Percentiles rank a stretch among this genome's conserved stretches.
Evolutionary conservation across 768 basidiomycete genomes (phyloP).

Genomic region (Tephrocybe rancida): DNA sequence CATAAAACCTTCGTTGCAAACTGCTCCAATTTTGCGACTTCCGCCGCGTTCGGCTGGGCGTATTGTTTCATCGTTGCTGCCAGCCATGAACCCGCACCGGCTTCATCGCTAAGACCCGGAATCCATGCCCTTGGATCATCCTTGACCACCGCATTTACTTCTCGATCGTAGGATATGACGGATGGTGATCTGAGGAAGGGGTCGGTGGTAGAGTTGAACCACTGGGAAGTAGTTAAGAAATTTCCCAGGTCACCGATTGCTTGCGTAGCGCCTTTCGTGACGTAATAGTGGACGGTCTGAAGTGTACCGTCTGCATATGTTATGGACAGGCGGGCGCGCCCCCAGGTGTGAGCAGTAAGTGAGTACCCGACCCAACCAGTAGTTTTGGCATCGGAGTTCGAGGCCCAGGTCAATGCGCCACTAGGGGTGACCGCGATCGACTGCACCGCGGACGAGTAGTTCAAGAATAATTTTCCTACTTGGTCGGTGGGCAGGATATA

Average conservation of each 20-base stretch:
- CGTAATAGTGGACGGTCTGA: conserved; percentile 56
- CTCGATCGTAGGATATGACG: conserved; percentile 55
- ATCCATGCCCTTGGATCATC: conserved; percentile 62
- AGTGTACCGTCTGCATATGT: conserved; percentile 52
- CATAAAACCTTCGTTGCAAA: conserved; percentile 48
- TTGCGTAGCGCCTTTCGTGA: conserved; percentile 47
- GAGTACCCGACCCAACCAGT: conserved; percentile 49
- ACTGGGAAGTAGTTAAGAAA: conserved; percentile 56
- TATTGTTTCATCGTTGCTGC: conserved; percentile 60
- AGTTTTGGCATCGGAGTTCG: conserved; percentile 44
- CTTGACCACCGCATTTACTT: conserved; percentile 48
- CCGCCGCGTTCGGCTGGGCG: conserved; percentile 53
- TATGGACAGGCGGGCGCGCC: conserved; percentile 49
- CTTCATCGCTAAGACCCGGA: conserved; percentile 60
- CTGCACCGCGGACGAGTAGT: conserved; percentile 40
- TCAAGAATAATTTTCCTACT: conserved; percentile 52
- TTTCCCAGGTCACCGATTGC: conserved; percentile 50
- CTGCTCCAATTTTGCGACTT: conserved; percentile 53
- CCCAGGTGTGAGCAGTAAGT: conserved; percentile 46
- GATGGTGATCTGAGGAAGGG: conserved; percentile 57
- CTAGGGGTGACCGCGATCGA: conserved; percentile 46
- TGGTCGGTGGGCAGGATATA: conserved; percentile 54
- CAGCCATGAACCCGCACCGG: conserved; percentile 61
- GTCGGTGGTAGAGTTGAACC: conserved; percentile 51
- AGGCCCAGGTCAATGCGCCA: conserved; percentile 47